Base-by-base conservation (phyloP, 139 green algal genomes). In the Micromonas pusilla region DNA sequence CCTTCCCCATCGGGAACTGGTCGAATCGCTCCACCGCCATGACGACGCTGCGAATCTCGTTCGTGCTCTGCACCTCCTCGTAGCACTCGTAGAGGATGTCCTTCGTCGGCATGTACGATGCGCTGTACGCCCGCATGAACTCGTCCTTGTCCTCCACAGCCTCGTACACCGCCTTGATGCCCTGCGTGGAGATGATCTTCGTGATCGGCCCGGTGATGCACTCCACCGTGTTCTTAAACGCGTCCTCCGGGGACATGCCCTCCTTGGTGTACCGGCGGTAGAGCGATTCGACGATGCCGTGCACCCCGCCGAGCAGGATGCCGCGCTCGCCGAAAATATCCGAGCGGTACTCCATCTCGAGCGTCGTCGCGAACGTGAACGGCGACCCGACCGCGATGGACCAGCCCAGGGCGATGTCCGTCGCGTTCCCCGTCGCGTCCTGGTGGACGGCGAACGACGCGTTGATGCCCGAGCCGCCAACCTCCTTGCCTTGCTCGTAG, bases 391-490 rank as follows among this genome's bases (percentile, higher is more conserved):
- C 87, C 26, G 79, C 96, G 57, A 99, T 85, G 16, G 95, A 94
- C 96, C 96, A 99, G 31, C 96, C 96, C 23, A 99, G 90, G 39
- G 96, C 96, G 45, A 98, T 87, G 83, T 99, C 94, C 52, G 89
- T 93, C 52, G 96, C 96, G 32, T 73, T 92, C 83, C 96, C 96
- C 52, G 91, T 95, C 73, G 91, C 92, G 83, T 99, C 95, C 92
- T 99, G 95, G 83, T 99, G 94, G n/a, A 99, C 87, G 52, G 94
- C 96, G 80, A 97, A 97, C 32, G 94, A 98, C 84, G 89, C 94
- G 86, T 99, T 99, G 89, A 99, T 99, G 84, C 96, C 96, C 23
- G 96, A 91, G 67, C 96, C 96, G 85, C 98, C 98, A 39, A 98
- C 91, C 5, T 82, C 83, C 91, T 98, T 98, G 86, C 96, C 96